These are phyloP conservation scores for Ceratocystis eucalypticola DNA, from an alignment of 2,329 filamentous ascomycete species.

Conservation along the genomic window DNA sequence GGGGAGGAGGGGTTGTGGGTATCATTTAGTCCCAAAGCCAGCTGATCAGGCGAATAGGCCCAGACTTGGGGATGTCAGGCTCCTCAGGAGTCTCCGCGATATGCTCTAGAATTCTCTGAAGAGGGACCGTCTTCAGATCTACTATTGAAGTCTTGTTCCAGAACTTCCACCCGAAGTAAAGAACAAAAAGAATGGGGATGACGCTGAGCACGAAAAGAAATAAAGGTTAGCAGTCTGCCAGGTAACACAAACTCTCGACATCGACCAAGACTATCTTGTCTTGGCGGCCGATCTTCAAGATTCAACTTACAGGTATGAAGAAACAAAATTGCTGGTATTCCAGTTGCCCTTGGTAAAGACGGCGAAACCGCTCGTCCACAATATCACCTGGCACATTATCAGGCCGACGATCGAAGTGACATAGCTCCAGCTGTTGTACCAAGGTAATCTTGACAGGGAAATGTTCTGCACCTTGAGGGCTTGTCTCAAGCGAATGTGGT, in stretches of 20 bases:
- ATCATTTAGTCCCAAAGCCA: slow-evolving; percentile 17
- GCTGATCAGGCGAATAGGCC: slow-evolving; percentile 13
- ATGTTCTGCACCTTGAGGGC: slow-evolving; percentile 45
- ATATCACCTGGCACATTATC: slow-evolving; percentile 46
- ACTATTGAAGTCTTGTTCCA: slow-evolving; percentile 47
- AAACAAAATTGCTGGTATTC: slow-evolving; percentile 44
- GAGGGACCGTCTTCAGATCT: slow-evolving; percentile 37
- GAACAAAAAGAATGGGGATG: slow-evolving; percentile 43
- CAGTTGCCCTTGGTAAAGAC: slow-evolving; percentile 49
- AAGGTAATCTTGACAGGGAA: slow-evolving; percentile 38
- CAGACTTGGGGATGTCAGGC: slow-evolving; percentile 4
- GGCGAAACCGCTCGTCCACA: slow-evolving; percentile 56
- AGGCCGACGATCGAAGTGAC: slow-evolving; percentile 45
- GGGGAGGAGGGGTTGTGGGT: neutral
- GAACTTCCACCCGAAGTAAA: slow-evolving; percentile 52
- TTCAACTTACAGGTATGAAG: slow-evolving; percentile 44
- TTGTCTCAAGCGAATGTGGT: slow-evolving; percentile 43
- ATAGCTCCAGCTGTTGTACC: slow-evolving; percentile 52
- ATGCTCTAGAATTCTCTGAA: slow-evolving; percentile 39
- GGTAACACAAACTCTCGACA: neutral
- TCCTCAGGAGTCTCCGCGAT: slow-evolving; percentile 14
- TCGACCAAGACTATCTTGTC: neutral
- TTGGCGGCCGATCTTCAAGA: slow-evolving; percentile 9
- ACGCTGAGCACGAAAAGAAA: slow-evolving; percentile 31
- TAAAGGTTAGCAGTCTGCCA: slow-evolving; percentile 12